Evolutionary conservation across 1,284 basidiomycete genomes (phyloP), one percentile per base, ranked within the genome.

Genomic region (Melampsora americana): DNA sequence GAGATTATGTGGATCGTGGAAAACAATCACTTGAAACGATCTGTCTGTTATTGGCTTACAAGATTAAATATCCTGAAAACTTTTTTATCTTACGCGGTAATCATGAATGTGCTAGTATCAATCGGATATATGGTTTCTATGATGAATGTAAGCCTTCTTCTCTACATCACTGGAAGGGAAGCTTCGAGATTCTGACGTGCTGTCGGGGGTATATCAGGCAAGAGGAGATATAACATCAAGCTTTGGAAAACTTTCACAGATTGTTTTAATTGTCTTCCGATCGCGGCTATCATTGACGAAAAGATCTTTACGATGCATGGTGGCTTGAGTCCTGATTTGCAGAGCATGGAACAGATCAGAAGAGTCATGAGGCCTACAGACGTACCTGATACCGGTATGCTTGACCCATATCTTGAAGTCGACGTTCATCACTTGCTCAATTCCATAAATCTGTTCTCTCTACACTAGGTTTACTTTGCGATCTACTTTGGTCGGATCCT

Each of bases 291-390:
- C 85, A 95, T 95, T 82, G 93, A 95, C 85, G 93, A 95, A 84
- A 95, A 95, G 86, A 95, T 95, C 83, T 95, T 95, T 84, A 95
- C 92, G 68, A 84, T 85, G 83, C 92, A 95, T 81, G 91, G 92
- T 67, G 90, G 91, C 65, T 87, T 97, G 80, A 95, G 92, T 84
- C 95, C 96, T 68, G 95, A 98, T 85, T 86, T 99, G 79, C 95
- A 98, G 87, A 93, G 91, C 82, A 99, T 99, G 95, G 95, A 99
- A 85, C 95, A 99, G 87, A 99, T 99, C 86, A 88, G 96, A 84
- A 89, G 95, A 83, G 95, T 99, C 68, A 98, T 98, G 95, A 87
- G 95, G 85, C 96, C 95, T 53, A 99, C 95, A 77, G 95, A 99
- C 84, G 95, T 99, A 72, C 95, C 96, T 79, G 95, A 99, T 85